phyloP scores from a whole-genome alignment of 768 basidiomycete species.

The Lactarius evosmus region DNA sequence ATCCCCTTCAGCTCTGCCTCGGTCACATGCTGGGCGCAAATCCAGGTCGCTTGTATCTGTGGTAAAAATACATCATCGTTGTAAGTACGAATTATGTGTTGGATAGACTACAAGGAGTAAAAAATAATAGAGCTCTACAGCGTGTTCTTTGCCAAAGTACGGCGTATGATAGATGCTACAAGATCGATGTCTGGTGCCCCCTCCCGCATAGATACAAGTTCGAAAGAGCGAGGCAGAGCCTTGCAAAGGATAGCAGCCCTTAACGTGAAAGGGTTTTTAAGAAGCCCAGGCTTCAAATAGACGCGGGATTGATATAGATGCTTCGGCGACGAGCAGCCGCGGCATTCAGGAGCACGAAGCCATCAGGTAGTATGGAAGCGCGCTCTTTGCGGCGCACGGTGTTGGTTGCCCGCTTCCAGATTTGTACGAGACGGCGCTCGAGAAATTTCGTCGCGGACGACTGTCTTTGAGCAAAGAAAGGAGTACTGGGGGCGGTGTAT shows the following conservation, averaged over 20 bases:
- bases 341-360: constrained; percentile 59
- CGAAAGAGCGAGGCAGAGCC: background rate
- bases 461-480: background rate
- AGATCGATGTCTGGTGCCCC: background rate
- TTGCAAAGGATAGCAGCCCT: background rate
- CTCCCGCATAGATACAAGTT: background rate
- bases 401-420: constrained; percentile 61
- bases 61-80: background rate
- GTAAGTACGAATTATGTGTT: background rate
- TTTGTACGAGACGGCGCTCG: constrained; percentile 54
- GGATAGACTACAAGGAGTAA: background rate
- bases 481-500: background rate
- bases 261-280: background rate
- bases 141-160: background rate
- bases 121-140: background rate
- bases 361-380: constrained; percentile 52
- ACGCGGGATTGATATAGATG: background rate
- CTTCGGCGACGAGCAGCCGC: constrained; percentile 48
- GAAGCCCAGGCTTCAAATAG: background rate
- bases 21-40: background rate
- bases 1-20: background rate
- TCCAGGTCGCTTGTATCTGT: background rate
- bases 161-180: background rate
- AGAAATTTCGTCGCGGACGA: constrained; percentile 45
- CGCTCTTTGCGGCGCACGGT: constrained; percentile 50